Evolutionary conservation across 495 filamentous ascomycete genomes (phyloP), one percentile per base, ranked within the genome.

Genomic region (Elaphomyces granulatus): DNA sequence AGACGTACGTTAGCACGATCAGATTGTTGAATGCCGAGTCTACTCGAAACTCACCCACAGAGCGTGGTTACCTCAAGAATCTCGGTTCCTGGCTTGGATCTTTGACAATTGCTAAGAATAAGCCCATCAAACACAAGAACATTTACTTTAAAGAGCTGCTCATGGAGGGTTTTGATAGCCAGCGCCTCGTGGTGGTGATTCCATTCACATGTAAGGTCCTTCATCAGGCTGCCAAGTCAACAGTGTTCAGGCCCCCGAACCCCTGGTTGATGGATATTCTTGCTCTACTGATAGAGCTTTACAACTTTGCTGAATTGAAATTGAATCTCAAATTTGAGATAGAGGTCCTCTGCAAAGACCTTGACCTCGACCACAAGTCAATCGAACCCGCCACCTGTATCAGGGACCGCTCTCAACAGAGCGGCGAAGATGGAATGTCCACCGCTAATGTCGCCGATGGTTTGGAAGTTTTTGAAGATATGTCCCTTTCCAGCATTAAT

Each of bases 261-360:
- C 90, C 90, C 8, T 99, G 90, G 90, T 45, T 92, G 41, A 88
- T 95, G 83, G 90, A 96, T 41, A 84, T 95, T 28, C 68, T 96
- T 38, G 70, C 80, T 31, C 62, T 94, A 10, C 68, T 99, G 36
- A 78, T 90, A 38, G 90, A 96, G 46, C 71, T 99, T 12, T 96
- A 96, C 45, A 77, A 92, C 44, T 79, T 75, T 50, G 83, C 83
- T n/a, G 86, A 94, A 46, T 59, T 96, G 32, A 96, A 94, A 55
- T 69, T 95, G 31, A 94, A 95, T 47, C 75, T 88, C 23, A 95
- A 93, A 50, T 99, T 99, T 47, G 90, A 96, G 54, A 96, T 99
- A 46, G 90, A 99, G 55, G 86, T 96, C 6, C 68, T 99, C 8
- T 96, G 85, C 63, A 90, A 86, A 54, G 85, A 83, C 19, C 66